Base-by-base conservation (phyloP, 164 flowering plant species). In the Aristolochia contorta region DNA sequence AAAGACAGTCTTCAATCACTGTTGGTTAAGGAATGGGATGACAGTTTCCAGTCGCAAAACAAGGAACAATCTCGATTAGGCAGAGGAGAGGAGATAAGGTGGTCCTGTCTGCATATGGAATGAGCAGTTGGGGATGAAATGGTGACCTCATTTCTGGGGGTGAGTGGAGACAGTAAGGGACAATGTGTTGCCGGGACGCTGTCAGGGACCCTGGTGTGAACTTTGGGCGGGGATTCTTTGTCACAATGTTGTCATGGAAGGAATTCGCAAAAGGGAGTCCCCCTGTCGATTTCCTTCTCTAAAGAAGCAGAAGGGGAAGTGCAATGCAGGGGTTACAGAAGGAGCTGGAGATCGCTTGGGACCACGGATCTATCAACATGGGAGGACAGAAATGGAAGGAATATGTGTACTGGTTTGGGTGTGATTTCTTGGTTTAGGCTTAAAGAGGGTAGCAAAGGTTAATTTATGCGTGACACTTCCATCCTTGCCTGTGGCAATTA, bases 231-330 rank as follows among this genome's bases (percentile, higher is more conserved):
- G 0, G 27, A 27, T 22, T 53, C 15, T 24, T 8, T 27, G 56
- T 32, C 56, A 53, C 18, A 12, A 53, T 53, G 56, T 53, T 53
- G 56, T 53, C 56, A 23, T 53, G 30, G 1, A 53, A 23, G 56
- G 32, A 23, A 3, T 53, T 53, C 30, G 30, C 12, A 23, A 53
- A 53, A 53, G 30, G 56, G 14, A 22, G 30, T 21, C 19, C 32
- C n/a, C 32, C 58, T 33, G 43, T 37, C 43, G 43, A n/a, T 37
- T 37, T 37, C 9, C 43, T 37, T 37, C 43, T 37, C 43, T 37
- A 4, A 37, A 37, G 43, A 37, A 37, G 43, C 43, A 6, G 10
- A 37, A 10, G 43, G n/a, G 12, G 43, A 37, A 1, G 9, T 37
- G 9, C 7, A 37, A 37, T 37, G 9, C 33, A 32, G 7, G 33